phyloP scores from a whole-genome alignment of 169 alveolate genomes.

The Cytauxzoon felis region DNA sequence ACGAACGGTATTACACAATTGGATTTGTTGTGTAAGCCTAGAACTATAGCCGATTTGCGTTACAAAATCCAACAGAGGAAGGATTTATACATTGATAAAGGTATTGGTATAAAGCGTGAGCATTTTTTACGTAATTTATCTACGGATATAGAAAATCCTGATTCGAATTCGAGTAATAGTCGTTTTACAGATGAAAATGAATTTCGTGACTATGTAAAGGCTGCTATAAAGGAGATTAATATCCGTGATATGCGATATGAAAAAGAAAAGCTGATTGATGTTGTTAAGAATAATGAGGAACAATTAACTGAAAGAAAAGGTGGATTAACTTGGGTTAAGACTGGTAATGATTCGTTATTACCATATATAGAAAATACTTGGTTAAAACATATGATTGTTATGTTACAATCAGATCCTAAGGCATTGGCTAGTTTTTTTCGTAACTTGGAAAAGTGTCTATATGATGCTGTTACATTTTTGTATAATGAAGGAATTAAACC shows the following conservation, averaged over 20 bases:
- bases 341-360: slow-evolving; percentile 45
- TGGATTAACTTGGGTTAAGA: slow-evolving; percentile 68
- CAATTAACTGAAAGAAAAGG: slow-evolving; percentile 63
- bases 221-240: not conserved
- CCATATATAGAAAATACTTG: slow-evolving; percentile 75
- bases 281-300: slow-evolving; percentile 1
- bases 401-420: slow-evolving; percentile 53
- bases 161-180: not conserved
- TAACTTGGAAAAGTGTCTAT: slow-evolving; percentile 59
- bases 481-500: slow-evolving; percentile 75
- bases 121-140: not conserved
- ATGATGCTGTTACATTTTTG: slow-evolving; percentile 66
- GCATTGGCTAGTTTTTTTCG: slow-evolving; percentile 57
- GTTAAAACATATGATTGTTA: slow-evolving; percentile 63
- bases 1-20: too few species aligned
- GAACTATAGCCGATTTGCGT: too few species aligned
- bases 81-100: too few species aligned
- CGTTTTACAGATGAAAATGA: not conserved
- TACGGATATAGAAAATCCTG: not conserved
- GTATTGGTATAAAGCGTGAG: not conserved
- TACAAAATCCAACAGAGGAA: too few species aligned
- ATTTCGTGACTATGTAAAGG: not conserved
- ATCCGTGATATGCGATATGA: not conserved
- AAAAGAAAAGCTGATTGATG: not conserved
- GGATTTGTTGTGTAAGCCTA: too few species aligned